Conservation (phyloP, 768 basidiomycete species). For the Leccinum rimulosum region DNA sequence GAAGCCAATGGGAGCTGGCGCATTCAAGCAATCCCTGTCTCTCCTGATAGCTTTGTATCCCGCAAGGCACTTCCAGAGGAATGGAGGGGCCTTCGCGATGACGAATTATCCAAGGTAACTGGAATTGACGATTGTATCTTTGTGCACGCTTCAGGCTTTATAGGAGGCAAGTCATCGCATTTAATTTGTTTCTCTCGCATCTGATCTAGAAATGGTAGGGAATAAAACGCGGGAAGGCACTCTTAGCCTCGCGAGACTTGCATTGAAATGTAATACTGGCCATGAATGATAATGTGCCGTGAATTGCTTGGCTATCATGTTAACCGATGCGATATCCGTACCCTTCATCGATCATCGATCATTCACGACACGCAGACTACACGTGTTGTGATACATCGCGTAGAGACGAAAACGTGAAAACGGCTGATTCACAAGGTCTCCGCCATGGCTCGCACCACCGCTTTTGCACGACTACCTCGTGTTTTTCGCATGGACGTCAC, state of each 20-base stretch:
- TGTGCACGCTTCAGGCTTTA: slow-evolving; percentile 95
- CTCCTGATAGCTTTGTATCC: slow-evolving; percentile 83
- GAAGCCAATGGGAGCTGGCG: slow-evolving; percentile 78
- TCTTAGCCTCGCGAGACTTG: slow-evolving; percentile 70
- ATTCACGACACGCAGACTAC: slow-evolving; percentile 11
- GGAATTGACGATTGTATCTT: slow-evolving; percentile 87
- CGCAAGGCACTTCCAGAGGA: slow-evolving; percentile 89
- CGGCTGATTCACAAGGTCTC: slow-evolving; percentile 5
- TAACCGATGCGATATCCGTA: slow-evolving; percentile 7
- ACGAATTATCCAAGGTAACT: slow-evolving; percentile 64
- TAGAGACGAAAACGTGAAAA: slow-evolving; percentile 13
- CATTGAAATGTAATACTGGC: slow-evolving; percentile 42
- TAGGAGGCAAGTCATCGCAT: slow-evolving; percentile 63
- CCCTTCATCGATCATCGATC: background rate
- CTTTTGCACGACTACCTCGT: slow-evolving; percentile 25
- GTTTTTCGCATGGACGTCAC: slow-evolving; percentile 32
- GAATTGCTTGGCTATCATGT: slow-evolving; percentile 10
- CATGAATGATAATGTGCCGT: slow-evolving; percentile 16
- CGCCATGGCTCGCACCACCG: slow-evolving; percentile 4
- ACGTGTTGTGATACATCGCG: slow-evolving; percentile 13
- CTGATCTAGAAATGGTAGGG: slow-evolving; percentile 42
- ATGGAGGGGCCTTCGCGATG: slow-evolving; percentile 92
- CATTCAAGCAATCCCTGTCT: slow-evolving; percentile 84
- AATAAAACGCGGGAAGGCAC: slow-evolving; percentile 91
- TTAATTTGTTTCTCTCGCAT: background rate